Evolutionary conservation across 2,329 filamentous ascomycete genomes (phyloP).

Genomic region (Ascosphaera apis): DNA sequence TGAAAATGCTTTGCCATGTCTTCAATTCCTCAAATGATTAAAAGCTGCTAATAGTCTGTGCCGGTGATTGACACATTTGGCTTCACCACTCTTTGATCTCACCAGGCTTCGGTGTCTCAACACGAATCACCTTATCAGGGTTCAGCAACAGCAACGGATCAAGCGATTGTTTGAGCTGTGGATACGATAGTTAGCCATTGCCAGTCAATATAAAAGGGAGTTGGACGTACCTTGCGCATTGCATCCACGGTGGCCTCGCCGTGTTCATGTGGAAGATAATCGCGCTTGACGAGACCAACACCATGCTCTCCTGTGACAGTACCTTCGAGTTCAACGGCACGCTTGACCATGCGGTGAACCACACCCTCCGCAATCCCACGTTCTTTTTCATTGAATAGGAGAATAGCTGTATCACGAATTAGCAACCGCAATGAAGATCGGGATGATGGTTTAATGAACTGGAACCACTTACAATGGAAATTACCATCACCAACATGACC

Average conservation of each 20-base stretch:
- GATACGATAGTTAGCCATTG: slow-evolving; percentile 6
- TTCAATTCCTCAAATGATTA: too few relatives aligned
- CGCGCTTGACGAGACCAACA: slow-evolving; percentile 46
- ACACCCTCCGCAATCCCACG: slow-evolving; percentile 31
- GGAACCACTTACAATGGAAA: slow-evolving; percentile 35
- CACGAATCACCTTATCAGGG: slow-evolving; percentile 41
- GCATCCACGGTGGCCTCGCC: slow-evolving; percentile 36
- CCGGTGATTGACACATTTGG: neutral
- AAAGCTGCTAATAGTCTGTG: neutral
- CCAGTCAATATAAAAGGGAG: neutral
- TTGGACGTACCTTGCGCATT: slow-evolving; percentile 35
- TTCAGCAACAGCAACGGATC: slow-evolving; percentile 44
- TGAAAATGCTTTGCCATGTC: too few relatives aligned
- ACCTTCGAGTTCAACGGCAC: slow-evolving; percentile 46
- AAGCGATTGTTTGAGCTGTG: slow-evolving; percentile 37
- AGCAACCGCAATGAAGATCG: neutral
- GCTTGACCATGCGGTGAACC: slow-evolving; percentile 46
- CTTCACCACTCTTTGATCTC: slow-evolving; percentile 26
- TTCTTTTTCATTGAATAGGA: slow-evolving; percentile 37
- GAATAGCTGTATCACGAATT: slow-evolving; percentile 20
- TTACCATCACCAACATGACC: slow-evolving; percentile 57
- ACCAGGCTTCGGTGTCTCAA: slow-evolving; percentile 24
- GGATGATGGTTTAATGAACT: neutral
- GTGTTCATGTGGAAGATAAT: slow-evolving; percentile 39
- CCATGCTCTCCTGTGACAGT: slow-evolving; percentile 53